Evolutionary conservation across 352 stramenopile species (phyloP).

Genomic region (Globisporangium perplexum): DNA sequence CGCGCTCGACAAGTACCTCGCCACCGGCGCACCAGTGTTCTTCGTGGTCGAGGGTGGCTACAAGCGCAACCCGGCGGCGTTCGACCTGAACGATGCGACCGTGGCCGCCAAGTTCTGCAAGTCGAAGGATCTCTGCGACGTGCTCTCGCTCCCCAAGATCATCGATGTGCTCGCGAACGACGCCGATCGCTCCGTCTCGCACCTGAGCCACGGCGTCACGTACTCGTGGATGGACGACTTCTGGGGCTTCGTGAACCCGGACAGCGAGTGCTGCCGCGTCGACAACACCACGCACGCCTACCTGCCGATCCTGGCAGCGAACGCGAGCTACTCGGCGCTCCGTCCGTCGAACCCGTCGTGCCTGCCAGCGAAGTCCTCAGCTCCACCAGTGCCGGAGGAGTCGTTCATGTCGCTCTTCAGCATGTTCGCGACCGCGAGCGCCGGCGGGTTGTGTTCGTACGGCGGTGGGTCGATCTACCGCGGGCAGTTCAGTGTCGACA

Average conservation of each 20-base stretch:
- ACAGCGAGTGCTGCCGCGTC: conserved; percentile 64
- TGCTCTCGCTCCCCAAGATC: conserved; percentile 57
- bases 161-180: conserved; percentile 35
- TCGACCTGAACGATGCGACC: conserved; percentile 25
- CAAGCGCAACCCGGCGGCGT: conserved; percentile 33
- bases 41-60: conserved; percentile 68
- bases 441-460: conserved; percentile 45
- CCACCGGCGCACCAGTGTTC: conserved; percentile 42
- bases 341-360: conserved; percentile 29
- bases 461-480: conserved; percentile 58
- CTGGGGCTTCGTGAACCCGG: conserved; percentile 54
- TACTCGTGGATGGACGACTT: conserved; percentile 77
- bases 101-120: conserved; percentile 46
- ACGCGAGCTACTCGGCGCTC: conserved; percentile 21
- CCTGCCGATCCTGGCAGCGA: conserved; percentile 27
- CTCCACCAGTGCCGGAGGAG: conserved; percentile 32
- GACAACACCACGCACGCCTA: conserved; percentile 31
- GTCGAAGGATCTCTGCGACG: conserved; percentile 51
- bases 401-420: conserved; percentile 70
- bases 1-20: conserved; percentile 40
- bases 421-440: conserved; percentile 50
- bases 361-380: conserved; percentile 21
- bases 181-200: conserved; percentile 28
- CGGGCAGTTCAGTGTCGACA: conserved; percentile 64
- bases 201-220: conserved; percentile 40